Evolutionary conservation across 2,329 filamentous ascomycete genomes (phyloP).

Genomic region (Penicillium psychrosexuale): DNA sequence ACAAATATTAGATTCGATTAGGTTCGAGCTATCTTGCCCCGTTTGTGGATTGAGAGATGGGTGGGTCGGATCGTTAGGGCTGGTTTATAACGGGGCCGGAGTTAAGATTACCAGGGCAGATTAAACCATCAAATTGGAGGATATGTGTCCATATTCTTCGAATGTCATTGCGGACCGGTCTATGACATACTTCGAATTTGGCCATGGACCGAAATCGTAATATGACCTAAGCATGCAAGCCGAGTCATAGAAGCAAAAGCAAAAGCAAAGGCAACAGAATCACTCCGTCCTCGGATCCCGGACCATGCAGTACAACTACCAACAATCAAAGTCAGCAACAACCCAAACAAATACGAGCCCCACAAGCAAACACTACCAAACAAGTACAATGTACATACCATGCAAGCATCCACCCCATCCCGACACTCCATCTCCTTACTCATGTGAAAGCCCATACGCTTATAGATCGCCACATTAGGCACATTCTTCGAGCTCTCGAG

Average conservation of each 20-base stretch:
- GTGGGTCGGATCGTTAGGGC: not conserved
- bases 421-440: slow-evolving; percentile 65
- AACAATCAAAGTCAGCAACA: not conserved
- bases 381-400: slow-evolving; percentile 35
- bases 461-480: slow-evolving; percentile 70
- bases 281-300: slow-evolving; percentile 20
- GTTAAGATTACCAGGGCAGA: not conserved
- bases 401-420: slow-evolving; percentile 58
- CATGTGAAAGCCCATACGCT: slow-evolving; percentile 65
- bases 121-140: not conserved
- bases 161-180: not conserved
- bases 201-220: not conserved
- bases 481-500: slow-evolving; percentile 66
- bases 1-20: not conserved
- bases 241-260: not conserved
- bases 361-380: not conserved
- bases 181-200: not conserved
- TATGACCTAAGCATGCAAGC: not conserved
- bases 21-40: not conserved
- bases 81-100: slow-evolving; percentile 1
- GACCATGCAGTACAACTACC: slow-evolving; percentile 29
- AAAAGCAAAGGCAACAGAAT: not conserved
- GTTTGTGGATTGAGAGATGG: not conserved
- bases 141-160: not conserved
- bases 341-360: not conserved